Base-by-base conservation (phyloP, 768 basidiomycete genomes). In the Kwoniella sp. region DNA sequence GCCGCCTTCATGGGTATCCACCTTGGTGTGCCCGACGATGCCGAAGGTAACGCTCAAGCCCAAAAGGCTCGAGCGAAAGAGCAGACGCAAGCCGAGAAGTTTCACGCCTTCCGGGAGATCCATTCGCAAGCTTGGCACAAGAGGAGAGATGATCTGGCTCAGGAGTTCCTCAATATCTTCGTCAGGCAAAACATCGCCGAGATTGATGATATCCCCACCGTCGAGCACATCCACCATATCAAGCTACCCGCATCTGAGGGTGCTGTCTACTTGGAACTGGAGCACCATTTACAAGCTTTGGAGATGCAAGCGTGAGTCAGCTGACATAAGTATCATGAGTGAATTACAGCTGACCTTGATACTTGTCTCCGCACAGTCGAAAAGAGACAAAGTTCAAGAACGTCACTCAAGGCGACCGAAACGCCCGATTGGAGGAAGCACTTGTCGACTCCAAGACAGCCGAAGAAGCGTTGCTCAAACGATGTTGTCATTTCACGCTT, bases 101-200 rank as follows among this genome's bases (percentile, higher is more conserved):
- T 97, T 85, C 93, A 96, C 78, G 93, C 93, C 1, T 97, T 93
- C 88, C 89, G 93, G 26, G 94, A 97, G 74, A 90, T 93, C 12
- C 92, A 91, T 73, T 93, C 89, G 47, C 79, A 89, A 41, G 90
- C 93, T 71, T 97, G 94, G 94, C 93, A 96, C 75, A 87, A 88
- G 0, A 89, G 92, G 73, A 89, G 94, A 20, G 88, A 93, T 76
- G 82, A 86, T 59, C 80, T 93, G 13, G 94, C 91, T 2, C 94
- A 96, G 76, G 79, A 81, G 26, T 78, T 78, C 76, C 60, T 79
- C 58, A 70, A 63, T 71, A 67, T 67, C 47, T 82, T 80, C 71
- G 80, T 80, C 20, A 72, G 81, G 38, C 80, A 96, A 89, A 96
- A 96, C 74, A 88, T 94, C 56, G 93, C 94, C 9, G 94, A 97